Base-by-base conservation (phyloP, 2,329 filamentous ascomycete genomes). In the Aspergillus texensis region DNA sequence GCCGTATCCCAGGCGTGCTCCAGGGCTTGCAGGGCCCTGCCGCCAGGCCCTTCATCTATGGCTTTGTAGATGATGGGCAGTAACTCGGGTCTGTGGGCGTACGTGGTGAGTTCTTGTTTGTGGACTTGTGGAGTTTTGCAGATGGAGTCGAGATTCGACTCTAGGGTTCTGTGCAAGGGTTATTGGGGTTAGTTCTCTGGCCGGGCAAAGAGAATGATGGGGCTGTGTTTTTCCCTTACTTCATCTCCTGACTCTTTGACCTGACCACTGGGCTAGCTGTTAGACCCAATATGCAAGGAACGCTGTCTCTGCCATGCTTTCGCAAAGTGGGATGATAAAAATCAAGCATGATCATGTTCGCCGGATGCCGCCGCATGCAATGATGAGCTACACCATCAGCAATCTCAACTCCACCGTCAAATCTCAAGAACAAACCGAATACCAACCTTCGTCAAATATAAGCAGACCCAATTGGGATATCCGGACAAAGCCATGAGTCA, bases 371-470 rank as follows among this genome's bases (percentile, higher is more conserved):
- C 21, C 82, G 81, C 6, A 83, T 83, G 68, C 91, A 94, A 73
- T 93, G 89, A 72, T 96, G 93, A 11, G 91, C 93, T 80, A 52
- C 12, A 45, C 24, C 19, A 61, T 54, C 24, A 54, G 50, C 50
- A 32, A 34, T n/a, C 39, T 41, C 39, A 41, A 4, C 39, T n/a
- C 16, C 39, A n/a, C 8, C 39, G 16, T 41, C 6, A 6, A 41
- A 41, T 41, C 16, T n/a, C 16, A n/a, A 41, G 16, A 41, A 41
- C 39, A 19, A n/a, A 19, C 39, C 16, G 16, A 9, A 8, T n/a
- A 66, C 78, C 60, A 73, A 90, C 91, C 91, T 87, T 97, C 93
- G 71, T 97, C 93, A 69, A 96, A 91, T 0, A 96, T 84, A 19
- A 96, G 78, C 5, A 97, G 80, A 6, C 89, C 83, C 26, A 96